Base-by-base conservation (phyloP, 805 yeast genomes). In the Myxozyma mucilagina region DNA sequence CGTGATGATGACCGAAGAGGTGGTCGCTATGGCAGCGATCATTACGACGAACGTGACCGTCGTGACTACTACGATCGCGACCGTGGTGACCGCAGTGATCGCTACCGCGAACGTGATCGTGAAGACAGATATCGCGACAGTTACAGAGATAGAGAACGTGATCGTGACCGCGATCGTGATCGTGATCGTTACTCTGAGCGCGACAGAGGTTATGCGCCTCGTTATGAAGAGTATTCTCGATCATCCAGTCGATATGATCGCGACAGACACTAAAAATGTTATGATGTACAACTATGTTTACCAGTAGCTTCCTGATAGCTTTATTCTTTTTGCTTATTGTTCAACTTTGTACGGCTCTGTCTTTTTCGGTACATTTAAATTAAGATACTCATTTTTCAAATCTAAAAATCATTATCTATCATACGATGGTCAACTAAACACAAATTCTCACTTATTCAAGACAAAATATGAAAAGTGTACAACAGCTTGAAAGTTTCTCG, bases 21-120 rank as follows among this genome's bases (percentile, higher is more conserved):
- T 34, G 56, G 57, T 20, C 62, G 65, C 43, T 52, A 60, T n/a
- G 52, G 43, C 35, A 49, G 64, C 49, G 59, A 51, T 41, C 60
- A 55, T 24, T 50, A 56, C 47, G 57, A 56, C 44, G 65, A 61
- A 34, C 60, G 57, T 45, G 57, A 59, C 55, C 54, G 64, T 18
- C 56, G 56, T 36, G 59, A 53, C 39, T 52, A 63, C 18, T 54
- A 54, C 41, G 60, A 49, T 45, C 62, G 62, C 47, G 62, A 56
- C 42, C 66, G 50, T 41, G 48, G 58, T 44, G 50, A 44, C 44
- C 61, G 57, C 44, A 48, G 55, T 41, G 49, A 60, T 43, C 63
- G 63, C 18, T 31, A 56, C 53, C 58, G 56, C 24, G 61, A 54
- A n/a, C 53, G 60, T 34, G 53, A 52, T 24, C 61, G 61, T 24